Conservation (phyloP, 176 grass and related monocot species). For the Tillandsia leiboldiana region DNA sequence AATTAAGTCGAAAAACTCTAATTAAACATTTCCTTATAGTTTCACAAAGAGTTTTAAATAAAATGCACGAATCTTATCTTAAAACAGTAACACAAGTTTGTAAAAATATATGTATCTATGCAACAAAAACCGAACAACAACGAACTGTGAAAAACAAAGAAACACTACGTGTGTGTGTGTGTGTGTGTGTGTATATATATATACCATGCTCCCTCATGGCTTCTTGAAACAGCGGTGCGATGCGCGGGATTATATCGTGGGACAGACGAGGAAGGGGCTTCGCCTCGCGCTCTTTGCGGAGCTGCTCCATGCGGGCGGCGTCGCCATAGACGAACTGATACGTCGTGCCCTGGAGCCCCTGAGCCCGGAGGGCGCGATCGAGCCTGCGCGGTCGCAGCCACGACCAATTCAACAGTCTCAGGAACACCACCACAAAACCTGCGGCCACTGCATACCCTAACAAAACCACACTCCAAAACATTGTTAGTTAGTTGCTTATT, state of each 20-base stretch:
- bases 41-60: too few relatives aligned
- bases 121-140: too few relatives aligned
- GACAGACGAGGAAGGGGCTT: conserved; percentile 28
- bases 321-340: conserved; percentile 48
- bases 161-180: not conserved
- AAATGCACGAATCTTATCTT: too few relatives aligned
- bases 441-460: too few relatives aligned
- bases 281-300: conserved; percentile 28
- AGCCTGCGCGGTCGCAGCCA: conserved; percentile 41
- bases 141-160: not conserved
- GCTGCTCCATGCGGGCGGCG: conserved; percentile 20
- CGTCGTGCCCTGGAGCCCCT: conserved; percentile 33
- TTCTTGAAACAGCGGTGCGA: conserved; percentile 30
- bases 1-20: too few relatives aligned
- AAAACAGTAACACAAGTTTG: too few relatives aligned
- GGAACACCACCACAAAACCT: not conserved
- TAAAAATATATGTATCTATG: too few relatives aligned
- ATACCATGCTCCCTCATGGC: conserved; percentile 23
- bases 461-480: too few relatives aligned
- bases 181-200: not conserved
- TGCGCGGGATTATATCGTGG: conserved; percentile 33
- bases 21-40: too few relatives aligned
- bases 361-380: conserved; percentile 29
- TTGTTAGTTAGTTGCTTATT: too few relatives aligned
- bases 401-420: conserved; percentile 24